Conservation (phyloP, 306 rosid species). For the Amphicarpaea edgeworthii region DNA sequence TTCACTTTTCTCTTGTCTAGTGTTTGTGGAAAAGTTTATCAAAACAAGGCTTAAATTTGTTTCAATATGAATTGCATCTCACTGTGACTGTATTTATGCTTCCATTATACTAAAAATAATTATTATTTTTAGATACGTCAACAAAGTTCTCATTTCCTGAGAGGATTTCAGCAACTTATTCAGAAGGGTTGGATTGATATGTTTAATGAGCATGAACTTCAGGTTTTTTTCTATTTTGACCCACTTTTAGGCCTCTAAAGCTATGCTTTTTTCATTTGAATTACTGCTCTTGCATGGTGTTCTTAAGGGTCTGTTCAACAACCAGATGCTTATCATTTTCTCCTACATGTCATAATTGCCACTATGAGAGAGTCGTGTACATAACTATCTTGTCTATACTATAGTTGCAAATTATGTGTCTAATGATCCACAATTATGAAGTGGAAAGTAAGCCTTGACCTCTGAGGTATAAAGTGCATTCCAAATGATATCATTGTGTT, state of each 20-base stretch:
- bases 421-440: not conserved
- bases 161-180: slow-evolving; percentile 97
- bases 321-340: slow-evolving; percentile 32
- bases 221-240: slow-evolving; percentile 61
- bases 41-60: slow-evolving; percentile 1
- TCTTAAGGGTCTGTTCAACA: slow-evolving; percentile 20
- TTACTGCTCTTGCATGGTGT: slow-evolving; percentile 18
- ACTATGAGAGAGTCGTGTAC: not conserved
- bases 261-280: not conserved
- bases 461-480: slow-evolving; percentile 27
- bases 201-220: slow-evolving; percentile 98
- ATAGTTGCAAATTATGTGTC: slow-evolving; percentile 8
- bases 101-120: slow-evolving; percentile 31
- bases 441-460: slow-evolving; percentile 2
- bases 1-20: too few relatives aligned
- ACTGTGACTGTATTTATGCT: slow-evolving; percentile 13
- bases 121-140: slow-evolving; percentile 78
- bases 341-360: not conserved
- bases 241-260: slow-evolving; percentile 23
- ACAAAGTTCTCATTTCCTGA: slow-evolving; percentile 96
- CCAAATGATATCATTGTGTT: slow-evolving; percentile 12
- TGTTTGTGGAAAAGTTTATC: not conserved
- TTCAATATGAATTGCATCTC: slow-evolving; percentile 34
- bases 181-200: slow-evolving; percentile 98
- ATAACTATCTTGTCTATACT: not conserved